Evolutionary conservation across 768 basidiomycete species (phyloP).

Genomic region (Porpolomopsis calyptriformis): DNA sequence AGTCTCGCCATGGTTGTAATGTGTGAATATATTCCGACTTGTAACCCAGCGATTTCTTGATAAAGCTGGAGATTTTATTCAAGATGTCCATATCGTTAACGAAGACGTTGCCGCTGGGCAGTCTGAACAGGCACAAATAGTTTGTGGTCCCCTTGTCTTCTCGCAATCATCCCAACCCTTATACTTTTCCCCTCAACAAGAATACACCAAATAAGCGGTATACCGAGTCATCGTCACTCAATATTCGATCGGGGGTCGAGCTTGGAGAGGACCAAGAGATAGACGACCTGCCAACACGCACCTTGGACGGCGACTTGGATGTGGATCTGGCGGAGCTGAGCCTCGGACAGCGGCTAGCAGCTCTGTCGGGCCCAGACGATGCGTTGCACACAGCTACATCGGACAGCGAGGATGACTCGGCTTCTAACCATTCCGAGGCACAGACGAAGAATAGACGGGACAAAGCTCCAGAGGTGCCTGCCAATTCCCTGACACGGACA

Average conservation of each 20-base stretch:
- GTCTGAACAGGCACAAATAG: conserved; percentile 12
- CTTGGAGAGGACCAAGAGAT: conserved; percentile 48
- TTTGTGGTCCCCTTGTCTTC: conserved; percentile 3
- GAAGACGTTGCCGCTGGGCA: conserved; percentile 17
- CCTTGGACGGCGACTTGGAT: conserved; percentile 63
- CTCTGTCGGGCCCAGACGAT: conserved; percentile 45
- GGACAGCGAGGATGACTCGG: conserved; percentile 13
- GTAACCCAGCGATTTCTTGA: conserved; percentile 42
- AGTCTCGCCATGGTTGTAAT: conserved; percentile 13
- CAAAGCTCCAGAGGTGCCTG: conserved; percentile 44
- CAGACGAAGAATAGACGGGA: conserved; percentile 23
- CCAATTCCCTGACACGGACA: conserved; percentile 84
- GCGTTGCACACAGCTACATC: conserved; percentile 18
- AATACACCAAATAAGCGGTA: conserved; percentile 53
- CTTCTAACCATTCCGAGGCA: conserved; percentile 22
- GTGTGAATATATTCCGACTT: background rate
- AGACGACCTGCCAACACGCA: conserved; percentile 38
- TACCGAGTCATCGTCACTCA: conserved; percentile 47
- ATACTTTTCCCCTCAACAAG: conserved; percentile 19
- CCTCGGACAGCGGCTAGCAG: conserved; percentile 81
- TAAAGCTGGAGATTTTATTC: conserved; percentile 40
- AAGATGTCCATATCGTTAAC: conserved; percentile 37
- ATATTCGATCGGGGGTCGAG: conserved; percentile 56
- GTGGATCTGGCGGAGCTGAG: conserved; percentile 84
- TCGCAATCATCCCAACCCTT: conserved; percentile 2